Evolutionary conservation across 306 rosid genomes (phyloP), one percentile per base, ranked within the genome.

Genomic region (Medicago lupulina): DNA sequence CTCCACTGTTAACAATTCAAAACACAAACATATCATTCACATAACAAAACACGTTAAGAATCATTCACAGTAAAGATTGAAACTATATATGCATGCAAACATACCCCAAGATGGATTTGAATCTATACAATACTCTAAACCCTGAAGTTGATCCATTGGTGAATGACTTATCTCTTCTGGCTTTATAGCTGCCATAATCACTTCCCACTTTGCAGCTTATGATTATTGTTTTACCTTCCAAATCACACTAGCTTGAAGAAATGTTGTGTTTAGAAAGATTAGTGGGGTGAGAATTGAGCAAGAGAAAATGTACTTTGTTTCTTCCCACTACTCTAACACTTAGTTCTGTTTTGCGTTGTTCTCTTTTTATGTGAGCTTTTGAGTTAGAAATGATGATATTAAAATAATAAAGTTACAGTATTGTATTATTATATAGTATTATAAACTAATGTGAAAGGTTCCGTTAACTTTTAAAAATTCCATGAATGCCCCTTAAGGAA

Each of bases 61-160:
- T 28, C 31, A 28, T 28, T 28, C 31, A 34, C 38, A 34, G 0
- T 34, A 71, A 80, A 31, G 64, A 17, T 12, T 31, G 15, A 80
- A 80, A 49, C 61, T 53, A 31, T n/a, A 19, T 17, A 40, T 9
- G 12, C 34, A 31, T 55, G 38, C 15, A 58, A 6, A 12, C 89
- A 70, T 89, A 96, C 97, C 99, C 98, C 97, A 96, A 72, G 98
- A 82, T 75, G 99, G 99, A 82, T 92, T 96, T 71, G 99, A 92
- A 81, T 96, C 98, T 71, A 96, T 96, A 76, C 99, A 88, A 71
- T 95, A 96, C 89, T 96, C 99, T 62, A 96, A 84, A 72, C 99
- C 99, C 76, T 96, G 98, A 83, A 96, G 99, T 67, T 96, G 99
- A 80, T 96, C 97, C 98, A 89, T 86, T 55, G 99, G 91, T 44